phyloP scores from a whole-genome alignment of 495 filamentous ascomycete genomes.

The Schizothecium vesticola region DNA sequence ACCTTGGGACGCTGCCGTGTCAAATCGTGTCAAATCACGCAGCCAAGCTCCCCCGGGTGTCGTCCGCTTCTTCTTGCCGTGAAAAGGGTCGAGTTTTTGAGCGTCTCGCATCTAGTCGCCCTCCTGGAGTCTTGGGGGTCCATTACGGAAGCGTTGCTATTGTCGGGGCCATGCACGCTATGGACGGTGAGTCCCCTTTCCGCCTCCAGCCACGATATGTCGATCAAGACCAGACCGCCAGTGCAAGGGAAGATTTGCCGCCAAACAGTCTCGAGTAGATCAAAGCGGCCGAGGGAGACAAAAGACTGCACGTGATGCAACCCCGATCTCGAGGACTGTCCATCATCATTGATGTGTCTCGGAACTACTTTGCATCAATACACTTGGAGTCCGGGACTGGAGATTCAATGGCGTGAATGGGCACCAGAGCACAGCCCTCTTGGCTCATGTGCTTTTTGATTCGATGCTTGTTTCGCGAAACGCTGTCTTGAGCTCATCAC shows the following conservation, averaged over 20 bases:
- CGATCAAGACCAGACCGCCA: neutral
- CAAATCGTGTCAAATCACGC: neutral
- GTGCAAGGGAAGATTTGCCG: neutral
- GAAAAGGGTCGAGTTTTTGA: neutral
- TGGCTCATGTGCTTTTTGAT: neutral
- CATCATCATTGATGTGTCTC: neutral
- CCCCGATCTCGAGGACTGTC: neutral
- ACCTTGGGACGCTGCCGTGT: neutral
- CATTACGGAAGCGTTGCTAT: neutral
- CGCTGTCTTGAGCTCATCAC: neutral
- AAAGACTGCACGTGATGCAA: neutral
- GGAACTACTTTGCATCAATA: neutral
- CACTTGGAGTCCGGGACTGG: neutral
- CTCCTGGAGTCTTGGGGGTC: neutral
- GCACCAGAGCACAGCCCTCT: neutral
- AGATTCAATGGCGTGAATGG: too few relatives aligned
- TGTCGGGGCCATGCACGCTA: neutral
- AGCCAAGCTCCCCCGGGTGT: neutral
- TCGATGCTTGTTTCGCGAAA: neutral
- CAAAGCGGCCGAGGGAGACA: neutral
- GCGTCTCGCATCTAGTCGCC: neutral
- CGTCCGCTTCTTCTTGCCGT: neutral
- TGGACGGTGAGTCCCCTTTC: neutral
- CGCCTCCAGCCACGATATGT: neutral
- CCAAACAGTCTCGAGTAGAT: neutral